Evolutionary conservation across 495 filamentous ascomycete species (phyloP).

Genomic region (Tuber indicum): DNA sequence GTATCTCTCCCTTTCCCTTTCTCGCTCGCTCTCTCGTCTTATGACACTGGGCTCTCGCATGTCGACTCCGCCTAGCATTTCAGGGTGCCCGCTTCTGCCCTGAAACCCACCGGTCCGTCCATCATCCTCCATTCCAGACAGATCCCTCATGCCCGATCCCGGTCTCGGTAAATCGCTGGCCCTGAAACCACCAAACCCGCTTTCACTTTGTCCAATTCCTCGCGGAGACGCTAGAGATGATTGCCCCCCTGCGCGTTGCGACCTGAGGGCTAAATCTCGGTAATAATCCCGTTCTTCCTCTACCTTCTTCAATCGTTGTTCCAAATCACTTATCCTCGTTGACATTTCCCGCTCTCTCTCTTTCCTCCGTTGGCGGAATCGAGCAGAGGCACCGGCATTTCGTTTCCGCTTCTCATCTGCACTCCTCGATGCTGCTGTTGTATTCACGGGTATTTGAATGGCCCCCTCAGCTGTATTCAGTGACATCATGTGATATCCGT

Average conservation of each 20-base stretch:
- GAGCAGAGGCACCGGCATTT: constrained; percentile 85
- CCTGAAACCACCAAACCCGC: constrained; percentile 31
- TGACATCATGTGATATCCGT: constrained; percentile 40
- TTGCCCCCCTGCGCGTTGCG: constrained; percentile 31
- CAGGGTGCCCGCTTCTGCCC: constrained; percentile 25
- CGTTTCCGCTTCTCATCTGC: constrained; percentile 87
- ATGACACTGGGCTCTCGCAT: constrained; percentile 32
- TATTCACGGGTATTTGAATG: constrained; percentile 60
- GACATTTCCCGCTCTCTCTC: constrained; percentile 76
- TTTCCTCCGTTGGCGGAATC: constrained; percentile 83
- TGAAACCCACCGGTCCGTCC: constrained; percentile 23
- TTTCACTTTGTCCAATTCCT: constrained; percentile 31
- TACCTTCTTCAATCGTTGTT: constrained; percentile 56
- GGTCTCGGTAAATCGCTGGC: constrained; percentile 26
- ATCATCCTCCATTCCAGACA: constrained; percentile 30
- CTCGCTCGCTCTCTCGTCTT: constrained; percentile 33
- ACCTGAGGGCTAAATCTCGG: constrained; percentile 35
- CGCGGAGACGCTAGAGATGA: constrained; percentile 29
- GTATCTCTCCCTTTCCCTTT: constrained; percentile 28
- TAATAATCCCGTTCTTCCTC: constrained; percentile 51
- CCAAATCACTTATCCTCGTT: constrained; percentile 58
- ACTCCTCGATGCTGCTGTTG: constrained; percentile 73
- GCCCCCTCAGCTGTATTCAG: constrained; percentile 38
- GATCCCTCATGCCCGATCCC: constrained; percentile 32
- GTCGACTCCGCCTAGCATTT: constrained; percentile 18